phyloP scores from a whole-genome alignment of 371 early-diverging fungal species.

The Syncephalastrum monosporum region DNA sequence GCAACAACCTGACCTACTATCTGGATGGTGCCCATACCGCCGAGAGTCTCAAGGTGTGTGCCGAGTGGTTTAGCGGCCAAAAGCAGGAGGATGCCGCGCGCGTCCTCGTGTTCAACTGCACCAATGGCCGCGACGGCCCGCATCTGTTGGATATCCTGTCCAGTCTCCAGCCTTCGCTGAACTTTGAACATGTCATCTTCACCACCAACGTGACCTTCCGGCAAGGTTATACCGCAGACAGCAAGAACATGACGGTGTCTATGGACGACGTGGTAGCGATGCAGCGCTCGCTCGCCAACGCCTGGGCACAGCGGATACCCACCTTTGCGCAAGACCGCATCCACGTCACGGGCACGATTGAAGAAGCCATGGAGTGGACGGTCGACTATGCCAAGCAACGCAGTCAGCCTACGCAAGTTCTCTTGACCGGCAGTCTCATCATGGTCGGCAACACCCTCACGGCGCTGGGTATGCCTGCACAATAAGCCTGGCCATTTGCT shows the following conservation, averaged over 20 bases:
- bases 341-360: constrained; percentile 61
- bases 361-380: constrained; percentile 72
- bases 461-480: constrained; percentile 52
- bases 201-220: constrained; percentile 71
- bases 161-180: constrained; percentile 32
- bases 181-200: constrained; percentile 71
- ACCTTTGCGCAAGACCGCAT: constrained; percentile 27
- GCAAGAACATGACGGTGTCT: constrained; percentile 62
- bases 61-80: constrained; percentile 67
- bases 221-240: constrained; percentile 54
- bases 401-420: constrained; percentile 48
- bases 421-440: constrained; percentile 94
- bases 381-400: constrained; percentile 37
- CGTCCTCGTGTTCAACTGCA: constrained; percentile 85
- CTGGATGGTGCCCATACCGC: constrained; percentile 95
- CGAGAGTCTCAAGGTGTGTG: constrained; percentile 84
- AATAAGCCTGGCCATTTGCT: constrained; percentile 11
- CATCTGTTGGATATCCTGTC: constrained; percentile 55
- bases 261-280: constrained; percentile 53
- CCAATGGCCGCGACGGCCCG: constrained; percentile 74
- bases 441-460: constrained; percentile 87
- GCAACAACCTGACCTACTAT: constrained; percentile 63
- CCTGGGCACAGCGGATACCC: constrained; percentile 50
- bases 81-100: constrained; percentile 23
- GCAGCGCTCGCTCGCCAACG: constrained; percentile 52